Evolutionary conservation across 306 rosid genomes (phyloP).

Genomic region (Albizia julibrissin): DNA sequence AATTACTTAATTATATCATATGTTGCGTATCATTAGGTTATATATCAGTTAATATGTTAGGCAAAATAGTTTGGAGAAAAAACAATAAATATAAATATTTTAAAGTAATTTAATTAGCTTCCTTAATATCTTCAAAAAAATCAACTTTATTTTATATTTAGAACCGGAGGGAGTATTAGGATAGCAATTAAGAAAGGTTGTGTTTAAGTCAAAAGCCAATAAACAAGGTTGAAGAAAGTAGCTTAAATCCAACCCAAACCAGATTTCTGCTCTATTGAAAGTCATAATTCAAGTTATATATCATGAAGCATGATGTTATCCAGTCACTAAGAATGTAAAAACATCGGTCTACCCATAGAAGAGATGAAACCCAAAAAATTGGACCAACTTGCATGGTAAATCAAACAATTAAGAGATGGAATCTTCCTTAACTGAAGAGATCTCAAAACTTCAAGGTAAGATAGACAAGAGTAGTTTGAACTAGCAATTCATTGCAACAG

Average conservation of each 20-base stretch:
- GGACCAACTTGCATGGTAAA: neutral
- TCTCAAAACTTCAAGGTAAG: neutral
- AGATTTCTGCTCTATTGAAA: neutral
- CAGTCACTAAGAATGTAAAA: neutral
- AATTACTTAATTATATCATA: too few relatives aligned
- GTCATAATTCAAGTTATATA: neutral
- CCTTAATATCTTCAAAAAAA: too few relatives aligned
- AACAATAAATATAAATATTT: too few relatives aligned
- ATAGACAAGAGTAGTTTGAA: neutral
- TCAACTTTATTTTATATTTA: too few relatives aligned
- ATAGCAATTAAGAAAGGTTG: slow-evolving; percentile 7
- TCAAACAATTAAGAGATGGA: neutral
- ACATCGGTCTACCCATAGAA: neutral
- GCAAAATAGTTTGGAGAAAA: too few relatives aligned
- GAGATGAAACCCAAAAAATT: neutral
- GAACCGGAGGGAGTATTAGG: neutral
- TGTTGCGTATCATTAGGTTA: too few relatives aligned
- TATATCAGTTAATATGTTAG: too few relatives aligned
- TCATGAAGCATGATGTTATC: neutral
- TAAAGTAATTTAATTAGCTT: too few relatives aligned
- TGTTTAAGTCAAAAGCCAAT: neutral
- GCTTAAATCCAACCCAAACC: neutral
- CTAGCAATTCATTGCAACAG: neutral
- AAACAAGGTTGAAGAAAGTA: neutral
- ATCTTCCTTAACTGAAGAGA: neutral